Conservation (phyloP, 176 grass and related monocot species). For the Zea luxurians region DNA sequence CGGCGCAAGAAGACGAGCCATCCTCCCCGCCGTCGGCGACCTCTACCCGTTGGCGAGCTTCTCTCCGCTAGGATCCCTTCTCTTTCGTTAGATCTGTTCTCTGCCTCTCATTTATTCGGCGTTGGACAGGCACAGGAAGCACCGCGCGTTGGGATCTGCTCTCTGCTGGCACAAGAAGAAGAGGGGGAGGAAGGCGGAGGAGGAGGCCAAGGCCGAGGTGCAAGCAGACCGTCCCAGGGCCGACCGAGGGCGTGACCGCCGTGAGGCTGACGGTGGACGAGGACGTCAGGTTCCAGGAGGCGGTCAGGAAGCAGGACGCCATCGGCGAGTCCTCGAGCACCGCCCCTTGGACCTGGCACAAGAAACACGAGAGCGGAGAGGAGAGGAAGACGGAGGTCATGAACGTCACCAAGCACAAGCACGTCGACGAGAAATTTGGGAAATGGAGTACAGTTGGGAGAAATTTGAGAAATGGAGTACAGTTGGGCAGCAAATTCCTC, state of each 20-base stretch:
- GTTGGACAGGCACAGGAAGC: no score
- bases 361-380: slow-evolving; percentile 40
- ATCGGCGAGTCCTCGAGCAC: slow-evolving; percentile 10
- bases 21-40: no score
- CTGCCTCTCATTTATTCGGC: no score
- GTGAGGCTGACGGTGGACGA: slow-evolving; percentile 54
- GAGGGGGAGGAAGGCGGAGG: slow-evolving; percentile 21
- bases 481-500: no score
- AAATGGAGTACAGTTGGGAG: no score
- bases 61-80: no score
- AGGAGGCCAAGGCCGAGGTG: slow-evolving; percentile 37
- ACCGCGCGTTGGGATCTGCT: background rate
- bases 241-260: slow-evolving; percentile 30
- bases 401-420: slow-evolving; percentile 44
- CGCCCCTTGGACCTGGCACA: slow-evolving; percentile 42
- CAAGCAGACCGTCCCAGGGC: slow-evolving; percentile 39
- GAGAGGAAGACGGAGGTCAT: slow-evolving; percentile 38
- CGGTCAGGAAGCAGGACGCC: slow-evolving; percentile 44
- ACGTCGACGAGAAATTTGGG: slow-evolving; percentile 35
- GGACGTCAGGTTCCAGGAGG: slow-evolving; percentile 63
- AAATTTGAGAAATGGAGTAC: no score
- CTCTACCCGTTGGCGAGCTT: no score
- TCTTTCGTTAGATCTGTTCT: no score
- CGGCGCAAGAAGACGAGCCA: no score
- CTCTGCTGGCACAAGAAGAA: slow-evolving; percentile 63